phyloP scores from a whole-genome alignment of 805 yeast species.

The Candida germanica region DNA sequence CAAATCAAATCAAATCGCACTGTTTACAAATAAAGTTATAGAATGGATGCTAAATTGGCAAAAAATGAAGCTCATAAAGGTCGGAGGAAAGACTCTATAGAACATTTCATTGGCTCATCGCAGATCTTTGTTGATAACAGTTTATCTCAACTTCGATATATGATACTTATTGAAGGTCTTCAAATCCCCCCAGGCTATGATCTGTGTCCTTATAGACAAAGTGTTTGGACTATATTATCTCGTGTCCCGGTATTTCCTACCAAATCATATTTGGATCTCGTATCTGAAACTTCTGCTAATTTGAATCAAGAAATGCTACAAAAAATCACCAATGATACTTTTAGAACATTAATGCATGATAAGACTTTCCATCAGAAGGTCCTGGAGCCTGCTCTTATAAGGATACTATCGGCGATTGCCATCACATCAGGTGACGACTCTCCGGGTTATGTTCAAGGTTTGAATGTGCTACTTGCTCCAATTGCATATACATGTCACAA shows the following conservation, averaged over 20 bases:
- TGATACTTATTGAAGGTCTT: constrained; percentile 42
- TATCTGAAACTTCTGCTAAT: constrained; percentile 46
- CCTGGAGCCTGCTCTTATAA: constrained; percentile 61
- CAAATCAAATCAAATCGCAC: no score
- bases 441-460: constrained; percentile 79
- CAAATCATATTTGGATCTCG: constrained; percentile 49
- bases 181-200: constrained; percentile 43
- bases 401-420: constrained; percentile 75
- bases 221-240: constrained; percentile 78
- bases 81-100: constrained; percentile 35
- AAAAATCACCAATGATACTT: constrained; percentile 82
- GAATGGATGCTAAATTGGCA: no score
- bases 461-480: constrained; percentile 86
- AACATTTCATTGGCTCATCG: constrained; percentile 35
- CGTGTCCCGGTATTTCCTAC: constrained; percentile 60
- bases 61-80: no score
- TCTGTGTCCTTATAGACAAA: constrained; percentile 63
- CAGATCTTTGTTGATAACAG: constrained; percentile 34
- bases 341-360: constrained; percentile 80
- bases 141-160: constrained; percentile 32
- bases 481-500: constrained; percentile 64
- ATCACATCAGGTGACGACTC: constrained; percentile 28
- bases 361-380: constrained; percentile 60
- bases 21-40: no score
- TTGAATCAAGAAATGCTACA: constrained; percentile 49